Percentiles rank a stretch among this genome's conserved stretches.
Evolutionary conservation across 495 filamentous ascomycete species (phyloP).

Genomic region (Gamarada debralockiae): DNA sequence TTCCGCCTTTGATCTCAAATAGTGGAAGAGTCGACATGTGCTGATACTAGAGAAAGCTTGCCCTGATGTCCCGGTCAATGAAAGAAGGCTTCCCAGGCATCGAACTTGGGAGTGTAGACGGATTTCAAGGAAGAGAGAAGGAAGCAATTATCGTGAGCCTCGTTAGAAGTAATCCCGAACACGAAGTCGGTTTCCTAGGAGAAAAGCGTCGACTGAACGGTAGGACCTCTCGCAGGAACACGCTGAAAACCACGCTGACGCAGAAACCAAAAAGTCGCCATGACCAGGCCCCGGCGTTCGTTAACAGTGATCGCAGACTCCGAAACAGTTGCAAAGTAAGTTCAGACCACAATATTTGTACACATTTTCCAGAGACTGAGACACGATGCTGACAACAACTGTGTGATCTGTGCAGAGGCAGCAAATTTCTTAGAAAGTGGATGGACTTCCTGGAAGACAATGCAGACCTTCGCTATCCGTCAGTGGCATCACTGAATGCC

Average conservation of each 20-base stretch:
- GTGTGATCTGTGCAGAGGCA: conserved; percentile 51
- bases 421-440: conserved; percentile 80
- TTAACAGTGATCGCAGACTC: conserved; percentile 89
- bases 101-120: conserved; percentile 92
- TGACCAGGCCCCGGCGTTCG: conserved; percentile 90
- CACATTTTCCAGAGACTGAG: conserved; percentile 1
- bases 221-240: conserved; percentile 26
- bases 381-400: conserved; percentile 14
- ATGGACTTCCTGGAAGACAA: conserved; percentile 84
- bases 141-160: conserved; percentile 90
- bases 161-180: conserved; percentile 81
- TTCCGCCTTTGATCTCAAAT: not conserved
- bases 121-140: conserved; percentile 96
- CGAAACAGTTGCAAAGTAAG: conserved; percentile 54
- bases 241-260: not conserved
- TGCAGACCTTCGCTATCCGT: conserved; percentile 80
- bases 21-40: not conserved
- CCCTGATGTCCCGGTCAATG: conserved; percentile 66
- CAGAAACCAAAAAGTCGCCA: conserved; percentile 63
- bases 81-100: conserved; percentile 78
- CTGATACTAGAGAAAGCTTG: conserved; percentile 45
- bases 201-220: conserved; percentile 92
- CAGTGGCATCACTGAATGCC: conserved; percentile 51
- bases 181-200: conserved; percentile 90
- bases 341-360: conserved; percentile 13